phyloP scores from a whole-genome alignment of 208 protist genomes.

The Porcisia hertigi region DNA sequence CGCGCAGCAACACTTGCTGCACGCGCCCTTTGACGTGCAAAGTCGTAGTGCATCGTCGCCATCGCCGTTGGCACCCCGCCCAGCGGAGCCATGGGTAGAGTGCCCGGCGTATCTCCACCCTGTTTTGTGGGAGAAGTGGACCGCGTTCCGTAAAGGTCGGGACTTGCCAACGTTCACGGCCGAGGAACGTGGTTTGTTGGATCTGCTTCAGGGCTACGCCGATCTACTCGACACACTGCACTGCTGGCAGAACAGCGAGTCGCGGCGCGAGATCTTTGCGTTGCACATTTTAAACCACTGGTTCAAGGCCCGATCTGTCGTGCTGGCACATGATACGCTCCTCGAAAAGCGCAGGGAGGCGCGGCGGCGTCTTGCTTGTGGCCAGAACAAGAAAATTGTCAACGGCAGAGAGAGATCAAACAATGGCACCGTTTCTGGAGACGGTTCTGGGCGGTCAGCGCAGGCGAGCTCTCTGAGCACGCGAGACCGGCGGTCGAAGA shows the following conservation, averaged over 20 bases:
- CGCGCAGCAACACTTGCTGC: conserved; percentile 47
- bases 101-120: conserved; percentile 65
- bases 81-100: conserved; percentile 10
- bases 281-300: conserved; percentile 88
- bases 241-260: conserved; percentile 73
- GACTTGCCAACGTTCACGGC: conserved; percentile 42
- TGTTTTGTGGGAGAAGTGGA: conserved; percentile 74
- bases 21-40: conserved; percentile 54
- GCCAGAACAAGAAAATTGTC: conserved; percentile 6
- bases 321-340: conserved; percentile 73
- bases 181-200: conserved; percentile 74
- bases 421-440: not conserved
- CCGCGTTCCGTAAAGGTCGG: conserved; percentile 39
- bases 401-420: not conserved
- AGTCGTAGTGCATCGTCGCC: not conserved
- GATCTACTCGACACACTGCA: conserved; percentile 78
- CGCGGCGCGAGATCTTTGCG: conserved; percentile 66
- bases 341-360: conserved; percentile 32
- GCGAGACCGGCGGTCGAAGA: not conserved
- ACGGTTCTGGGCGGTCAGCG: not conserved
- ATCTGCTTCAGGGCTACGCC: conserved; percentile 77
- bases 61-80: not conserved
- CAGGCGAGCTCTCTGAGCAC: not conserved
- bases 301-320: conserved; percentile 80
- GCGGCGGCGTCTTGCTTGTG: conserved; percentile 3